A percentile compares a stretch with the other conserved stretches of the same genome.
These are phyloP conservation scores for Paraconiothyrium sp. DNA, from an alignment of 2,329 filamentous ascomycete species.

Conservation along the genomic window DNA sequence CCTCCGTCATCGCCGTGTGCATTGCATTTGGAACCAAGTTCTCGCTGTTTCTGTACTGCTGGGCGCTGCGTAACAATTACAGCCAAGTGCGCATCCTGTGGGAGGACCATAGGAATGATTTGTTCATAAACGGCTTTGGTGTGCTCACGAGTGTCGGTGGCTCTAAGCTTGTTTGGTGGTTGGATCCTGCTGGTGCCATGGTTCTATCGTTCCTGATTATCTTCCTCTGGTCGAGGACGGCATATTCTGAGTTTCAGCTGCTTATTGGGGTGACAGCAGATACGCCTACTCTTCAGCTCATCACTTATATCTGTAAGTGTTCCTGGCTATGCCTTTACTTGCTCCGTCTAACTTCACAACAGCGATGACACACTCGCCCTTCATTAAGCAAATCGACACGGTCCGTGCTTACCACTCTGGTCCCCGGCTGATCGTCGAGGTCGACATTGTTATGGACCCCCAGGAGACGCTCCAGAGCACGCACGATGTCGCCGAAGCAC, in stretches of 20 bases:
- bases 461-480: conserved; percentile 76
- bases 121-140: conserved; percentile 96
- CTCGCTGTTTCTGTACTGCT: conserved; percentile 88
- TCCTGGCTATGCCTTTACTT: background rate
- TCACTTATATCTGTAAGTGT: conserved; percentile 86
- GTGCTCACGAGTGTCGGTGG: conserved; percentile 92
- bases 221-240: conserved; percentile 82
- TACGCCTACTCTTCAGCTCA: conserved; percentile 86
- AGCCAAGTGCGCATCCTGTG: conserved; percentile 90
- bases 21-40: conserved; percentile 89
- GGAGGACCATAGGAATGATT: conserved; percentile 96
- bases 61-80: conserved; percentile 88
- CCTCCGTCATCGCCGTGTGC: conserved; percentile 84
- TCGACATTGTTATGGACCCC: conserved; percentile 93
- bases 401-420: conserved; percentile 94
- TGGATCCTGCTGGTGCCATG: conserved; percentile 92
- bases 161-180: conserved; percentile 89
- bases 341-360: conserved; percentile 9
- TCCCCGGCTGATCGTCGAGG: conserved; percentile 88
- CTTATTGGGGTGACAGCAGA: conserved; percentile 90
- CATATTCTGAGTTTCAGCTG: conserved; percentile 88
- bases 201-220: conserved; percentile 82
- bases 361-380: conserved; percentile 84
- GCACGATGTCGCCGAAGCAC: conserved; percentile 91
- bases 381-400: conserved; percentile 87